Evolutionary conservation across 176 grass and related monocot genomes (phyloP), one percentile per base, ranked within the genome.

Genomic region (Paspalum vaginatum): DNA sequence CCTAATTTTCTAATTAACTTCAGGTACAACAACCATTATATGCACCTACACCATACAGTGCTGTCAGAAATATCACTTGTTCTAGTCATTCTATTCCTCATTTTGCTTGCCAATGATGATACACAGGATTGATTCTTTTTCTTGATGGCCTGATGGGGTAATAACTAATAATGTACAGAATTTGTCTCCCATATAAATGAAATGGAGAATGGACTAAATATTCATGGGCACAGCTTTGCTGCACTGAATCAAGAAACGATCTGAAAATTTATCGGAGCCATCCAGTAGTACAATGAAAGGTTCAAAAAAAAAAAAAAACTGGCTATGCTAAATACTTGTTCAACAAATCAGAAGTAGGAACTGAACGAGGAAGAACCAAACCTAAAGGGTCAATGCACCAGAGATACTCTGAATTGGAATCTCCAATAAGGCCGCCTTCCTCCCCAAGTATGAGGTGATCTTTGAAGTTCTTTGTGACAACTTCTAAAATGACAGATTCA

Each of bases 321-420:
- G 2, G 49, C 26, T 25, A 66, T n/a, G 18, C 22, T 26, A 77
- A 71, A 52, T 37, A 81, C 58, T 4, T 57, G 16, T 47, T 66
- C 66, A 55, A 55, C 55, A 47, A 62, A 65, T 56, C 16, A 69
- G 46, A 76, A 70, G 61, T 26, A 63, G 15, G 11, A 78, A 18
- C 27, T 14, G 77, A 85, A 83, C 14, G 65, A 85, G 83, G 47
- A 83, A 47, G 47, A 83, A 47, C 63, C 85, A 68, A 81, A 98
- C 95, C 95, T 90, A 98, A 91, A 60, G 92, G 95, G 72, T 98
- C 95, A 81, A 98, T 98, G 88, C 95, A 98, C 95, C 95, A 98
- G 45, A 98, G 90, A 85, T 98, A 98, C 37, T 95, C 92, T 51
- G 95, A 95, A 48, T 86, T 75, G 22, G 86, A 86, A 74, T 95